Evolutionary conservation across 306 rosid genomes (phyloP).

Genomic region (Quercus ilex): DNA sequence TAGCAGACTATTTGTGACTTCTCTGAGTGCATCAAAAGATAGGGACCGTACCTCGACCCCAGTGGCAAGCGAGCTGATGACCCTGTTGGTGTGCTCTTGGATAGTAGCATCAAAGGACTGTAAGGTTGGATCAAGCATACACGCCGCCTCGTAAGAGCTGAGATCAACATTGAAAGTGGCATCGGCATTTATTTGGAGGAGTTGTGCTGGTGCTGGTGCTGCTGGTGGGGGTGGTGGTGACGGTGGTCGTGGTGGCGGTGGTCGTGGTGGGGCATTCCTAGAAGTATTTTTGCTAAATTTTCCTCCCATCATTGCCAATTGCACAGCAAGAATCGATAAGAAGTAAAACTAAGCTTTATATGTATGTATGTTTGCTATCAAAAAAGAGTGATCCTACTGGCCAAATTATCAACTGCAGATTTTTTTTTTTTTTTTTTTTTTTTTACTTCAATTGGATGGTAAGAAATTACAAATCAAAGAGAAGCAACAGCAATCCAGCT

Average conservation of each 20-base stretch:
- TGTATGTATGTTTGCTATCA: not conserved
- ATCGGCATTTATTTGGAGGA: slow-evolving; percentile 36
- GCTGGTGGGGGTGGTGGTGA: too few species aligned
- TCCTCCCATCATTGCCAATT: slow-evolving; percentile 64
- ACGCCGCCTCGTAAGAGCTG: slow-evolving; percentile 76
- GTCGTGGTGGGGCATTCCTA: slow-evolving; percentile 23
- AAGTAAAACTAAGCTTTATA: not conserved
- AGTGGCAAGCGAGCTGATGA: slow-evolving; percentile 52
- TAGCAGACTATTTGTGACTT: slow-evolving; percentile 61
- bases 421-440: not conserved
- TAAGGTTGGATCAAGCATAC: slow-evolving; percentile 56
- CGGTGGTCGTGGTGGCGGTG: fast-evolving
- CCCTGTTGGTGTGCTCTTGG: slow-evolving; percentile 64
- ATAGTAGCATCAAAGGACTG: slow-evolving; percentile 62
- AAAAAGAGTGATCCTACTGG: not conserved
- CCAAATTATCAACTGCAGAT: not conserved
- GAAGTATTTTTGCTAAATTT: slow-evolving; percentile 46
- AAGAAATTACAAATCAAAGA: not conserved
- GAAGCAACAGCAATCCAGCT: not conserved
- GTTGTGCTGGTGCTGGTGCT: not conserved
- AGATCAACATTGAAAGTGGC: slow-evolving; percentile 50
- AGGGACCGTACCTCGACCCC: slow-evolving; percentile 62
- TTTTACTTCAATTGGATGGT: not conserved
- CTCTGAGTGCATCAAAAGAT: slow-evolving; percentile 64
- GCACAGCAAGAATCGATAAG: not conserved